Evolutionary conservation across 257 asterid species (phyloP), one percentile per base, ranked within the genome.

Genomic region (Leptodermis oblonga): DNA sequence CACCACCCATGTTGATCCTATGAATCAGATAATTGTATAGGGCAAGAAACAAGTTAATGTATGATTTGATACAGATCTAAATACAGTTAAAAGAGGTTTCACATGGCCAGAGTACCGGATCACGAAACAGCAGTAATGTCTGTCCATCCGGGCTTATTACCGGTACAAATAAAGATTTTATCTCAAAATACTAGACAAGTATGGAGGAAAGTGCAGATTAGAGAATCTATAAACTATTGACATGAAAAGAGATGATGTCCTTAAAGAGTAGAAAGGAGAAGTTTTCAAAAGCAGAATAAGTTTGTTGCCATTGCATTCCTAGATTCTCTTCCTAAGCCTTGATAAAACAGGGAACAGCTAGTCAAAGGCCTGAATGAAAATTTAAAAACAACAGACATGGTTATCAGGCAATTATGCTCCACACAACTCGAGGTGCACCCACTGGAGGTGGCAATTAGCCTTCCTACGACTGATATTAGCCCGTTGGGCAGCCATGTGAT

Each of bases 1-100:
- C 71, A 88, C 84, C 76, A 91, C 91, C 87, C 79, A 75, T 5
- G 88, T 75, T 6, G 99, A 88, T 42, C 99, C 99, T 94, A 83
- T 49, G 66, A 52, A 31, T 68, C 45, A 41, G 13, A 61, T 20
- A 51, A 15, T 41, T 33, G 22, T 23, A 42, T 12, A 67, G 26
- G 65, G 12, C 43, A 59, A 33, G 39, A 2, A 7, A 8, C 36
- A 8, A 4, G 66, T 31, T n/a, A 17, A 59, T 2, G 23, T 33
- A 46, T 22, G 5, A 56, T n/a, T 48, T 46, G 69, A 25, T 7
- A 2, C 43, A 26, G 28, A 34, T 61, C n/a, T 34, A 61, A 12
- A 37, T 34, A 8, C 0, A 1, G 30, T 7, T 2, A 13, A n/a
- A n/a, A n/a, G n/a, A n/a, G 41, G 39, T 11, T 34, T 53, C 41